These are phyloP conservation scores for Ogataea ganodermae DNA, from an alignment of 805 yeast species.

Conservation along the genomic window DNA sequence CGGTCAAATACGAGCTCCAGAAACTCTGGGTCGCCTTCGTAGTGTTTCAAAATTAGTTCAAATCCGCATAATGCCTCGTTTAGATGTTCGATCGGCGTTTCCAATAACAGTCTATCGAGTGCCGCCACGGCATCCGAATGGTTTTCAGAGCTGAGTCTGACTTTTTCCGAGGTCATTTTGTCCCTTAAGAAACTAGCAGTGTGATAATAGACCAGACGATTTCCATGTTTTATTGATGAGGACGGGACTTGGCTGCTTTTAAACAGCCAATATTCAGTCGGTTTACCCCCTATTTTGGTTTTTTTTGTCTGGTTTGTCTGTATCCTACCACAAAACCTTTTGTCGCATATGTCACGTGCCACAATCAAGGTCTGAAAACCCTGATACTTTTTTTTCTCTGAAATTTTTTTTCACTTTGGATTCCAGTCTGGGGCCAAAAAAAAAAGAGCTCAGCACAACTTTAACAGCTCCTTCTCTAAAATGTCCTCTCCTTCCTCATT, in stretches of 20 bases:
- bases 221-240: background rate
- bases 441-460: slow-evolving; percentile 1
- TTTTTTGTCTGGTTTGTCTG: slow-evolving; percentile 4
- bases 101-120: slow-evolving; percentile 14
- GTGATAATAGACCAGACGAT: background rate
- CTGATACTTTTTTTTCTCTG: slow-evolving; percentile 6
- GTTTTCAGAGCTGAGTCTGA: background rate
- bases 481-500: background rate
- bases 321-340: slow-evolving; percentile 6
- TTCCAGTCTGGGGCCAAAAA: background rate
- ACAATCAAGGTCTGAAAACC: slow-evolving; percentile 2
- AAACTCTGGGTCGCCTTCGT: slow-evolving; percentile 16
- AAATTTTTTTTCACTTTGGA: too few species aligned
- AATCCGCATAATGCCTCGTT: slow-evolving; percentile 9
- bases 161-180: background rate
- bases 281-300: background rate
- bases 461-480: background rate
- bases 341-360: slow-evolving; percentile 12
- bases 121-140: slow-evolving; percentile 5
- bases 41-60: slow-evolving; percentile 12
- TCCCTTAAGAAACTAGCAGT: background rate
- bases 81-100: slow-evolving; percentile 13
- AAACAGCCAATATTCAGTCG: slow-evolving; percentile 2
- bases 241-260: slow-evolving; percentile 2
- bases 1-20: slow-evolving; percentile 14